Conservation (phyloP, 139 green algal genomes). For the Zygnema circumcarinatum region DNA sequence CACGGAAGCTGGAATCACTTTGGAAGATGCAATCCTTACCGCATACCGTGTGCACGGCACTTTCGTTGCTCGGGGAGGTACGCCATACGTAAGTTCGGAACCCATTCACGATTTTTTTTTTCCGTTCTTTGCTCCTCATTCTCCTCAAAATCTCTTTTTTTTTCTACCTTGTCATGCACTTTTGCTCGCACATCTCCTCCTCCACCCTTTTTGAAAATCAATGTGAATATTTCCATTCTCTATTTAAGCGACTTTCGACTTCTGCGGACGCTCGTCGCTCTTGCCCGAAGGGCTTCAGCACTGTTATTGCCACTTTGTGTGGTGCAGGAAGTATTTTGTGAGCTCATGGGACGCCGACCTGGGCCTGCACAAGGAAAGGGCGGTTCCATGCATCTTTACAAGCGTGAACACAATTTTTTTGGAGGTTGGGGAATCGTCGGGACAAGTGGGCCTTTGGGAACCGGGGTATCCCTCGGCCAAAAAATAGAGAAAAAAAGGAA, state of each 20-base stretch:
- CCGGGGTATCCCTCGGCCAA: constrained; percentile 87
- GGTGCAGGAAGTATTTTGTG: constrained; percentile 77
- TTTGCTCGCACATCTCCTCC: too few relatives aligned
- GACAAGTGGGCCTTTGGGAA: constrained; percentile 82
- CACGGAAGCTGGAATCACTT: constrained; percentile 84
- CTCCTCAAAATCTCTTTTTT: too few relatives aligned
- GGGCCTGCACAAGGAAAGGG: constrained; percentile 83
- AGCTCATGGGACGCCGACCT: constrained; percentile 87
- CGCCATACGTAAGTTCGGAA: constrained; percentile 51
- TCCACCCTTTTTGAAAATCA: too few relatives aligned
- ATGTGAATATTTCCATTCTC: too few relatives aligned
- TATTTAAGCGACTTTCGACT: too few relatives aligned
- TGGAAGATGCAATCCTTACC: constrained; percentile 92
- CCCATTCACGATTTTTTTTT: too few relatives aligned
- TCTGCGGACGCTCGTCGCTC: too few relatives aligned
- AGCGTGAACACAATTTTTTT: constrained; percentile 87
- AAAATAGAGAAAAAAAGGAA: constrained; percentile 74
- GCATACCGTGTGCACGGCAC: constrained; percentile 96
- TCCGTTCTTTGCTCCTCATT: too few relatives aligned
- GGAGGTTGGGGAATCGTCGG: constrained; percentile 95
- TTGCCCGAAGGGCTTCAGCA: too few relatives aligned
- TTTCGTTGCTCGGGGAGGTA: constrained; percentile 87
- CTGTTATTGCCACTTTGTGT: background rate
- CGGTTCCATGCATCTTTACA: constrained; percentile 98
- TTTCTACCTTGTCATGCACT: too few relatives aligned